These are phyloP conservation scores for Pseudozyma flocculosa DNA, from an alignment of 1,284 basidiomycete genomes.

Conservation along the genomic window DNA sequence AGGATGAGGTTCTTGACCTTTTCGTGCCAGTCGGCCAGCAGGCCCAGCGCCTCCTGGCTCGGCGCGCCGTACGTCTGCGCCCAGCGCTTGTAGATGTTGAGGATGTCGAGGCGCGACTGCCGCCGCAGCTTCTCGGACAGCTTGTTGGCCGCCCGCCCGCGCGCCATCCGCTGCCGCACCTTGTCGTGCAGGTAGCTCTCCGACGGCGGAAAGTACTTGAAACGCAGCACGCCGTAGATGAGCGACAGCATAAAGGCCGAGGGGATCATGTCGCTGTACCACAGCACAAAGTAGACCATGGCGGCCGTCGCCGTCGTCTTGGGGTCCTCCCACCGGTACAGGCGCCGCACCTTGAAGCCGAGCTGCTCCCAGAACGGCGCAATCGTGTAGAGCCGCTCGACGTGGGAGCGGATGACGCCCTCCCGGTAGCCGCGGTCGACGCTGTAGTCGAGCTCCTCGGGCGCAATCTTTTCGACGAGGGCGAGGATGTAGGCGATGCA, in stretches of 20 bases:
- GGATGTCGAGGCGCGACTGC: slow-evolving; percentile 51
- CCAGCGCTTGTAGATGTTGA: slow-evolving; percentile 54
- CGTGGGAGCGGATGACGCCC: slow-evolving; percentile 47
- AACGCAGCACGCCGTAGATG: slow-evolving; percentile 52
- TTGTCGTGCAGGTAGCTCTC: slow-evolving; percentile 52
- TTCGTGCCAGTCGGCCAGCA: slow-evolving; percentile 55
- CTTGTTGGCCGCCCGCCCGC: slow-evolving; percentile 53
- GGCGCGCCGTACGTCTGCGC: slow-evolving; percentile 37
- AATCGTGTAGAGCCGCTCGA: slow-evolving; percentile 56
- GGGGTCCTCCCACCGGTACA: slow-evolving; percentile 40
- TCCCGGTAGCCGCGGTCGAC: slow-evolving; percentile 53
- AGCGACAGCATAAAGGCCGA: slow-evolving; percentile 51
- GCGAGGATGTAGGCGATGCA: slow-evolving; percentile 56
- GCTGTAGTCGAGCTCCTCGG: slow-evolving; percentile 54
- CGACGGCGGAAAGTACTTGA: slow-evolving; percentile 56
- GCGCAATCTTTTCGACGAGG: slow-evolving; percentile 50
- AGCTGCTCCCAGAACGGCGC: slow-evolving; percentile 58
- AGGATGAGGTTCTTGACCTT: slow-evolving; percentile 56
- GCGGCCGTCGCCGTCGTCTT: slow-evolving; percentile 45
- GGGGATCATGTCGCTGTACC: slow-evolving; percentile 55
- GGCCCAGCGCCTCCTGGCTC: slow-evolving; percentile 43
- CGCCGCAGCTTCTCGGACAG: slow-evolving; percentile 50
- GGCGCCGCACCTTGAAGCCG: slow-evolving; percentile 14
- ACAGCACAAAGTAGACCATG: slow-evolving; percentile 57
- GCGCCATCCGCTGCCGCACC: slow-evolving; percentile 52